Conservation (phyloP, 2,329 filamentous ascomycete genomes). For the Verticillium tricorpus region DNA sequence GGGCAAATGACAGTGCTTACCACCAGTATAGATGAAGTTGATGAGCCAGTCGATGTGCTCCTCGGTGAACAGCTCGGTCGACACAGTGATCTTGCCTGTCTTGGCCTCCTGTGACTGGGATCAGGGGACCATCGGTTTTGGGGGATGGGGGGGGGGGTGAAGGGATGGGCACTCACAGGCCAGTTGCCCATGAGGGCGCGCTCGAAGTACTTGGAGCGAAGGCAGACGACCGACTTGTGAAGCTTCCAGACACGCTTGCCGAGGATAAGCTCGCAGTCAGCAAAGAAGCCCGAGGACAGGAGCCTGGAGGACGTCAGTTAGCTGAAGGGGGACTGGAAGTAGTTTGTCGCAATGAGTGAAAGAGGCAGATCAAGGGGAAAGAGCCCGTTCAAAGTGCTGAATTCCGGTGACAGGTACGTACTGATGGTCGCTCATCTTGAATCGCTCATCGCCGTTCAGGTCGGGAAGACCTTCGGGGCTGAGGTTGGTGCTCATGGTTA, state of each 20-base stretch:
- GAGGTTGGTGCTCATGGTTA: background rate
- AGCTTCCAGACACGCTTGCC: background rate
- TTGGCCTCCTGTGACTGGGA: constrained; percentile 1
- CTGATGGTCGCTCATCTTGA: background rate
- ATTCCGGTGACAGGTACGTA: background rate
- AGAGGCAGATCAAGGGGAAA: background rate
- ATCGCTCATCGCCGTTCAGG: background rate
- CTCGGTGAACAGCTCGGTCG: background rate
- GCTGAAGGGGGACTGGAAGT: background rate
- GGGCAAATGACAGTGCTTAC: background rate
- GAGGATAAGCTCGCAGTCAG: background rate
- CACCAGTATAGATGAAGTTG: constrained; percentile 2
- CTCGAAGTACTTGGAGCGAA: background rate
- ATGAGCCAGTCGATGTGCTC: constrained; percentile 2
- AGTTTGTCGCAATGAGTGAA: background rate
- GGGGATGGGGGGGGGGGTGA: background rate
- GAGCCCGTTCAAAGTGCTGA: too few species aligned
- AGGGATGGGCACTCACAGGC: background rate
- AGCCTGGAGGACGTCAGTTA: background rate
- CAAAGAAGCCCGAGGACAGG: background rate
- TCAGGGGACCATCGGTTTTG: background rate
- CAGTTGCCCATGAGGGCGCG: background rate
- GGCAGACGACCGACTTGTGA: background rate
- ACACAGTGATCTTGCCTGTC: background rate
- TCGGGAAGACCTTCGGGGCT: background rate